Percentiles rank a stretch among this genome's conserved stretches.
Evolutionary conservation across 441 rosid species (phyloP).

Genomic region (Erodium moschatum): DNA sequence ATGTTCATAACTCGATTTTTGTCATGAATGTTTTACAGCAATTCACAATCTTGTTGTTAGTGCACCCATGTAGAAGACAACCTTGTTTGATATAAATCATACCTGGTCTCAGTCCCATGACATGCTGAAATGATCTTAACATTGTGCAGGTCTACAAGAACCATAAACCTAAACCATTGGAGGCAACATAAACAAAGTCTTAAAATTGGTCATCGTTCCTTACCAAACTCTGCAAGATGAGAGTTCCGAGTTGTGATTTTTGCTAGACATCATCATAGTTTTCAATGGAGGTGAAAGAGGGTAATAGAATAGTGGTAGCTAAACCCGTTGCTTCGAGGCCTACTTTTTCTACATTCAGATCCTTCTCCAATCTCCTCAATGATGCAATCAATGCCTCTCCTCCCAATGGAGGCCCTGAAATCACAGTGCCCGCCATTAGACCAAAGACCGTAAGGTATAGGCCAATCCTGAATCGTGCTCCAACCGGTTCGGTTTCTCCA

Average conservation of each 20-base stretch:
- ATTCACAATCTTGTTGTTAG: too few relatives aligned
- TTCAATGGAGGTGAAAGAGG: slow-evolving; percentile 62
- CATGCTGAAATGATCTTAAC: background rate
- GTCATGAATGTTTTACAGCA: too few relatives aligned
- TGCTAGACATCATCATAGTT: background rate
- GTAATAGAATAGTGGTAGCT: slow-evolving; percentile 48
- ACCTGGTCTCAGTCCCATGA: background rate
- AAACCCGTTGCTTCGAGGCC: slow-evolving; percentile 92
- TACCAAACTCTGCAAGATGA: background rate
- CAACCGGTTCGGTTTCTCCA: background rate
- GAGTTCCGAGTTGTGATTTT: background rate
- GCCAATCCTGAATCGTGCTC: slow-evolving; percentile 26
- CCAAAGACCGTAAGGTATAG: slow-evolving; percentile 65
- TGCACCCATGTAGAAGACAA: background rate
- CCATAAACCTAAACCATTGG: background rate
- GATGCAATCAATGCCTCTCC: slow-evolving; percentile 47
- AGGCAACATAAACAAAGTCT: background rate
- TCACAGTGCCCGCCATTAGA: slow-evolving; percentile 43
- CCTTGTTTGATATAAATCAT: background rate
- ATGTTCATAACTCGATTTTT: background rate
- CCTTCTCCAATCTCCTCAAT: slow-evolving; percentile 63
- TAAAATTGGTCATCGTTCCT: background rate
- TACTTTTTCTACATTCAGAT: slow-evolving; percentile 41
- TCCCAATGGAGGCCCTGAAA: slow-evolving; percentile 29
- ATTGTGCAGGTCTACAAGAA: background rate